These are phyloP conservation scores for Pleoardoris graminearum DNA, from an alignment of 2,329 filamentous ascomycete genomes.

Conservation along the genomic window DNA sequence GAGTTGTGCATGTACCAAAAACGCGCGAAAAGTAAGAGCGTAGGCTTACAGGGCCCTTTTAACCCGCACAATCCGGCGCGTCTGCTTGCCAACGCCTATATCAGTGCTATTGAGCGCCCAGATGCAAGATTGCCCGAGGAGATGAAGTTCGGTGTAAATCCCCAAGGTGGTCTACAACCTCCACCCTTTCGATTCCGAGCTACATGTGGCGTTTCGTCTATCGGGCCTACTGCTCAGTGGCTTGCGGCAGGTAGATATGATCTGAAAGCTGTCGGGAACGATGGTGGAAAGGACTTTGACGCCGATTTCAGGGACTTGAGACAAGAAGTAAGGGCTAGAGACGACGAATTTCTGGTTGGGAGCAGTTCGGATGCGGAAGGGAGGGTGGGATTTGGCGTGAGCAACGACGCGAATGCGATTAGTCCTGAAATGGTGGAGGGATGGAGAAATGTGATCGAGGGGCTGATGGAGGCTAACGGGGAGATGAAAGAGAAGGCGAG, in stretches of 20 bases:
- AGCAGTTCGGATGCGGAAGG: constrained; percentile 44
- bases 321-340: constrained; percentile 49
- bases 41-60: constrained; percentile 27
- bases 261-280: constrained; percentile 27
- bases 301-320: constrained; percentile 45
- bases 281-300: constrained; percentile 37
- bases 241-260: constrained; percentile 36
- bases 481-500: constrained; percentile 13
- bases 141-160: constrained; percentile 30
- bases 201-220: constrained; percentile 52
- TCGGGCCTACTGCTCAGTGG: constrained; percentile 44
- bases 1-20: constrained; percentile 53
- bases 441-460: constrained; percentile 39
- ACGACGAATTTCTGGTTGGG: constrained; percentile 52
- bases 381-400: constrained; percentile 45
- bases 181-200: constrained; percentile 38
- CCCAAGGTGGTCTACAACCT: constrained; percentile 45
- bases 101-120: constrained; percentile 46
- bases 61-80: constrained; percentile 45
- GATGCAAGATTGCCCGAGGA: constrained; percentile 39
- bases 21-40: constrained; percentile 26
- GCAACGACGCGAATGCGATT: constrained; percentile 48
- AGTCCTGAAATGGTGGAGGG: constrained; percentile 32
- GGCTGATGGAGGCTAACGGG: constrained; percentile 31
- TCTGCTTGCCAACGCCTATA: constrained; percentile 50